Conservation (phyloP, 192 early-diverging fungal genomes). For the Mortierella claussenii region DNA sequence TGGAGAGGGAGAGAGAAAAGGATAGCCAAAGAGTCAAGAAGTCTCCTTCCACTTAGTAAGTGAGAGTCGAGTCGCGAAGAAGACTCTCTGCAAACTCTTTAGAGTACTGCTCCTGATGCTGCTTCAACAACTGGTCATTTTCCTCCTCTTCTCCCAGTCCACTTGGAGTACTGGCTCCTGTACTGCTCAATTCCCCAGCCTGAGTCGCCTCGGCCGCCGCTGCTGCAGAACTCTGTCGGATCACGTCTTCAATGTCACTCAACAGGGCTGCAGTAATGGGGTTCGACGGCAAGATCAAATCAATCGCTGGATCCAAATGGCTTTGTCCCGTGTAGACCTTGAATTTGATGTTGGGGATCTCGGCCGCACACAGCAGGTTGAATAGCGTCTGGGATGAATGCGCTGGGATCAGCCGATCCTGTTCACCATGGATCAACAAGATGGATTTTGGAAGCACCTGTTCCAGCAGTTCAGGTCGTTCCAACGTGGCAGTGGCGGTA, state of each 20-base stretch:
- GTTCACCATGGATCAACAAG: constrained; percentile 48
- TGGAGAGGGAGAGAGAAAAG: background rate
- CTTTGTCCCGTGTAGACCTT: constrained; percentile 48
- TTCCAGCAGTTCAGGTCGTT: constrained; percentile 35
- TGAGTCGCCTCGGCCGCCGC: background rate
- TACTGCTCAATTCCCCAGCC: constrained; percentile 1
- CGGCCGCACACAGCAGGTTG: constrained; percentile 37
- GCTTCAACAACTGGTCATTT: constrained; percentile 15
- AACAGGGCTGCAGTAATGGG: constrained; percentile 35
- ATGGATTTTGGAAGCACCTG: constrained; percentile 47
- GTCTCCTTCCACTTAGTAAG: too few relatives aligned
- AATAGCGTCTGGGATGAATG: constrained; percentile 43
- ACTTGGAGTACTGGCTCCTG: constrained; percentile 40
- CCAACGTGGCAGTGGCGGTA: constrained; percentile 20
- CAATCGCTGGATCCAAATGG: constrained; percentile 47
- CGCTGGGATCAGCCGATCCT: constrained; percentile 41
- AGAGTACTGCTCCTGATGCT: constrained; percentile 41
- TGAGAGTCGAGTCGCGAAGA: background rate
- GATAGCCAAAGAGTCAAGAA: background rate
- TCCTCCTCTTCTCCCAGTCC: constrained; percentile 37
- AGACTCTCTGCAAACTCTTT: constrained; percentile 25
- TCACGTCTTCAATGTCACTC: constrained; percentile 43
- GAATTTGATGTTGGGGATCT: constrained; percentile 52
- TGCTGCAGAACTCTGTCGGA: constrained; percentile 5
- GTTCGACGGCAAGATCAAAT: constrained; percentile 46